Evolutionary conservation across 805 yeast genomes (phyloP), one percentile per base, ranked within the genome.

Genomic region (Candida takata): DNA sequence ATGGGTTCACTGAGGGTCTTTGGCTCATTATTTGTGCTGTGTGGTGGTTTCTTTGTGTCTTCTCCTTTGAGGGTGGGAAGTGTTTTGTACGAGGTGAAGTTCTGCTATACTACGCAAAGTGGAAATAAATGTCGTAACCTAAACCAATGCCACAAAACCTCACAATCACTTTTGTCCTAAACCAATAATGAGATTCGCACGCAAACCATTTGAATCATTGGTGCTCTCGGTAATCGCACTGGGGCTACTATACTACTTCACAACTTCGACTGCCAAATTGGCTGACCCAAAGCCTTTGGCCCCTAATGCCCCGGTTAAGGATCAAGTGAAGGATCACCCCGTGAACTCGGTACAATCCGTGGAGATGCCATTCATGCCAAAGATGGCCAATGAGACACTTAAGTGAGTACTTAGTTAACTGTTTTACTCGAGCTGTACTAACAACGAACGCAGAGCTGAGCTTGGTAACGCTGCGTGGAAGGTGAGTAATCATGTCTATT

Each of bases 401-500:
- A 74, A 77, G 51, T 27, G 17, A 26, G 35, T 18, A n/a, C n/a
- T n/a, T n/a, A n/a, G n/a, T n/a, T n/a, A n/a, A n/a, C n/a, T n/a
- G n/a, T n/a, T n/a, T n/a, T n/a, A n/a, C n/a, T n/a, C n/a, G 14
- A n/a, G 9, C 10, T 9, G n/a, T 15, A 21, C 27, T 30, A 21
- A 6, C 15, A 17, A 33, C 6, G 11, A 17, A 13, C 18, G 23
- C 24, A 33, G 35, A 15, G 92, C 94, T 2, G 92, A 84, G 50
- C 70, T 90, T 6, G 98, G 98, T 1, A 72, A 84, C 39, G 82
- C 97, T 0, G 79, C 95, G 0, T 90, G 98, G 98, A 84, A 33
- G 13, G 34, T 31, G 28, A 31, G 34, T 31, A 20, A 6, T 10
- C 23, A 20, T 20, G 10, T 20, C 6, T 13, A n/a, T 13, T 26